Percentiles rank a stretch among this genome's conserved stretches.
Evolutionary conservation across 2,329 filamentous ascomycete genomes (phyloP).

Genomic region (Beauveria bassiana): DNA sequence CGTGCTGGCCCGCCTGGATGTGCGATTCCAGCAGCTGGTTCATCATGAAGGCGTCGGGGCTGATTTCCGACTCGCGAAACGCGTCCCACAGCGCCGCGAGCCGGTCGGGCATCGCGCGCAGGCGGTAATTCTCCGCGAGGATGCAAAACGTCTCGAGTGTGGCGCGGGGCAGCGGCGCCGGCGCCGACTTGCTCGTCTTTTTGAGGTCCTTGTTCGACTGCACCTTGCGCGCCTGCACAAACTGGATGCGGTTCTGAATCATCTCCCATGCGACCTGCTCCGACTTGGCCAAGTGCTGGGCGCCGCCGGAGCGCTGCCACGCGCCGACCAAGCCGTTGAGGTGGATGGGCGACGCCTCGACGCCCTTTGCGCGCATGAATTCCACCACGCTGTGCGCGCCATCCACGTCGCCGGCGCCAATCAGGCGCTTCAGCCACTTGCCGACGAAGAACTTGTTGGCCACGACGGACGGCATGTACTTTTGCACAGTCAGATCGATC

Average conservation of each 20-base stretch:
- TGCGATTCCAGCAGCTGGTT: slow-evolving; percentile 68
- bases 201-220: background rate
- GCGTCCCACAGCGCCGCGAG: slow-evolving; percentile 55
- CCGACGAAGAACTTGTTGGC: slow-evolving; percentile 76
- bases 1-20: slow-evolving; percentile 49
- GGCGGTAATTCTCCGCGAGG: slow-evolving; percentile 63
- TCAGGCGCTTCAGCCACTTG: slow-evolving; percentile 81
- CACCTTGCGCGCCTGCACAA: slow-evolving; percentile 44
- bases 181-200: background rate
- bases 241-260: slow-evolving; percentile 60
- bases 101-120: slow-evolving; percentile 48
- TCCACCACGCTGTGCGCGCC: slow-evolving; percentile 66
- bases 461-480: slow-evolving; percentile 39
- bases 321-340: slow-evolving; percentile 77
- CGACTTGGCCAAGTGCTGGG: slow-evolving; percentile 49
- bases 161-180: slow-evolving; percentile 43
- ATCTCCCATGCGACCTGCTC: slow-evolving; percentile 68
- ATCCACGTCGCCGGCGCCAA: slow-evolving; percentile 62
- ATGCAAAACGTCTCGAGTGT: slow-evolving; percentile 73
- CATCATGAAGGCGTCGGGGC: slow-evolving; percentile 65
- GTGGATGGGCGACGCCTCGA: slow-evolving; percentile 64
- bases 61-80: slow-evolving; percentile 55
- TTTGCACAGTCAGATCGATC: slow-evolving; percentile 38
- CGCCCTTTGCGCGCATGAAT: slow-evolving; percentile 63
- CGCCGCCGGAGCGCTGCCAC: slow-evolving; percentile 59